Evolutionary conservation across 768 basidiomycete genomes (phyloP).

Genomic region (Termitomyces sp.): DNA sequence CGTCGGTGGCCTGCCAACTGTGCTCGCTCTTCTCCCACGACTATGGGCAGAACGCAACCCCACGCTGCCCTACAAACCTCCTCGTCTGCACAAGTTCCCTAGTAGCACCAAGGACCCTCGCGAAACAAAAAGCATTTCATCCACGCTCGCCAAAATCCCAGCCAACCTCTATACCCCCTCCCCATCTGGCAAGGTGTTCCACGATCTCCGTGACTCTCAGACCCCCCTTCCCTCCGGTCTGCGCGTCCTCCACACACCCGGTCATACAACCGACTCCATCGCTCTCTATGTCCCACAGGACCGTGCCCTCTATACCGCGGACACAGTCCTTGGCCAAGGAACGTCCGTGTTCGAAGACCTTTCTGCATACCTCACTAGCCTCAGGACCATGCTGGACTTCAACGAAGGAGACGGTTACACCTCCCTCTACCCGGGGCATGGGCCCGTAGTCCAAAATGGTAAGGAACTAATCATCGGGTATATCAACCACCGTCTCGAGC

Average conservation of each 20-base stretch:
- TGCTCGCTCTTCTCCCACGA: slow-evolving; percentile 58
- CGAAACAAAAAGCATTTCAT: slow-evolving; percentile 30
- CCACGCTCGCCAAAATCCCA: slow-evolving; percentile 34
- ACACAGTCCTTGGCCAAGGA: slow-evolving; percentile 87
- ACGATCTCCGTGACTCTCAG: slow-evolving; percentile 57
- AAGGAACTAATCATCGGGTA: slow-evolving; percentile 59
- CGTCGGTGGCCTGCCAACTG: slow-evolving; percentile 64
- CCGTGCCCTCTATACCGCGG: slow-evolving; percentile 79
- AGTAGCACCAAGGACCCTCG: slow-evolving; percentile 18
- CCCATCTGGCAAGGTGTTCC: slow-evolving; percentile 39
- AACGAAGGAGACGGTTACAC: slow-evolving; percentile 28
- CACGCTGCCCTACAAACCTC: slow-evolving; percentile 49
- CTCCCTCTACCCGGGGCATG: slow-evolving; percentile 84
- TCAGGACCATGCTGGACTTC: slow-evolving; percentile 52
- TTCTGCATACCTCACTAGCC: slow-evolving; percentile 56
- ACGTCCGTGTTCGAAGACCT: slow-evolving; percentile 89
- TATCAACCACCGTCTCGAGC: slow-evolving; percentile 72
- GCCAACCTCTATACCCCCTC: slow-evolving; percentile 40
- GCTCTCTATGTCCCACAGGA: slow-evolving; percentile 66
- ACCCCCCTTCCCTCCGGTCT: slow-evolving; percentile 41
- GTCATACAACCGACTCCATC: slow-evolving; percentile 87
- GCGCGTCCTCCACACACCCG: slow-evolving; percentile 77
- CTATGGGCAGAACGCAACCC: slow-evolving; percentile 54
- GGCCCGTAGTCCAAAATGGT: slow-evolving; percentile 67
- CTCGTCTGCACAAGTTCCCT: slow-evolving; percentile 73